phyloP scores from a whole-genome alignment of 495 filamentous ascomycete genomes.

The Antarctomyces pellizariae region DNA sequence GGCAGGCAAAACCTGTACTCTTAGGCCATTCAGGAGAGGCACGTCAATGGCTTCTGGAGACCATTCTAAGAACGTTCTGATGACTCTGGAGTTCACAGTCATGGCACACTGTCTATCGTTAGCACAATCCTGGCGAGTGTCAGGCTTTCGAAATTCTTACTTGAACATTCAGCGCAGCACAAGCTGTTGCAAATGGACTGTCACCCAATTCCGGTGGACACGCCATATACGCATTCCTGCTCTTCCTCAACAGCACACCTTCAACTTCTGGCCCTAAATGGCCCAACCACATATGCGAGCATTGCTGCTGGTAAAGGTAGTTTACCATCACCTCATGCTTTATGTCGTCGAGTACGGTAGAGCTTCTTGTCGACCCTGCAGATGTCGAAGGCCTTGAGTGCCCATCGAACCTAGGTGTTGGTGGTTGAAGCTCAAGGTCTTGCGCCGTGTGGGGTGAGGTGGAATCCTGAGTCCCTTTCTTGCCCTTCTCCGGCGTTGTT shows the following conservation, averaged over 20 bases:
- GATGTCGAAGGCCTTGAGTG: slow-evolving; percentile 29
- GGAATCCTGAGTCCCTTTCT: slow-evolving; percentile 1
- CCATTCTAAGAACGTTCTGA: slow-evolving; percentile 51
- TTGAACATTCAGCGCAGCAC: slow-evolving; percentile 43
- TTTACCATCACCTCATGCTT: slow-evolving; percentile 72
- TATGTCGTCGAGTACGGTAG: slow-evolving; percentile 45
- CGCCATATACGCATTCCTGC: slow-evolving; percentile 39
- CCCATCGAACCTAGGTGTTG: slow-evolving; percentile 18
- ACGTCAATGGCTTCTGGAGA: slow-evolving; percentile 48
- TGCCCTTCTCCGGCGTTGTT: slow-evolving; percentile 9
- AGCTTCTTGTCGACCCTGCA: slow-evolving; percentile 23
- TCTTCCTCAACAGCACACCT: slow-evolving; percentile 46
- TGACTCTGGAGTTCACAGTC: slow-evolving; percentile 54
- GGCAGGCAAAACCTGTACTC: slow-evolving; percentile 48
- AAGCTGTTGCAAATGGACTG: slow-evolving; percentile 34
- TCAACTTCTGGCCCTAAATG: slow-evolving; percentile 40
- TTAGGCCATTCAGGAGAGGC: slow-evolving; percentile 49
- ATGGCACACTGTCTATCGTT: slow-evolving; percentile 34
- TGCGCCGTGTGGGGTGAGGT: slow-evolving; percentile 10
- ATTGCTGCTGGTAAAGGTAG: slow-evolving; percentile 59
- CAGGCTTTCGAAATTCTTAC: slow-evolving; percentile 16
- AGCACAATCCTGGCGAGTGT: slow-evolving; percentile 2
- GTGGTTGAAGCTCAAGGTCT: slow-evolving; percentile 23
- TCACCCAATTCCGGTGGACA: slow-evolving; percentile 36
- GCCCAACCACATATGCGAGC: slow-evolving; percentile 42